phyloP scores from a whole-genome alignment of 345 rosid species.

The Dipteronia dyeriana region DNA sequence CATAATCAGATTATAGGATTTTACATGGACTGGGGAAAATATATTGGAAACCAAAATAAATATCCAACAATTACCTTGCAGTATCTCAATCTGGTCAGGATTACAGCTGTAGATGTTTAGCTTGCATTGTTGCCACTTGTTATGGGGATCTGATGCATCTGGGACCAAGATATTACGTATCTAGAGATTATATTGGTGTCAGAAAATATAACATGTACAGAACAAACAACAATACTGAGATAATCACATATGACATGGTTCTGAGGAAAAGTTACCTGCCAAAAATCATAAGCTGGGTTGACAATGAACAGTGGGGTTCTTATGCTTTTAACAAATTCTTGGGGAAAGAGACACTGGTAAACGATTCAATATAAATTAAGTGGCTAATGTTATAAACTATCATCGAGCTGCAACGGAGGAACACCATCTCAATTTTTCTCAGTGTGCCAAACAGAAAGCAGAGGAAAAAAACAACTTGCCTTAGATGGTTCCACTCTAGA shows the following conservation, averaged over 20 bases:
- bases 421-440: constrained; percentile 5
- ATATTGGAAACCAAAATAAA: not conserved
- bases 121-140: constrained; percentile 69
- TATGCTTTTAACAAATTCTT: constrained; percentile 53
- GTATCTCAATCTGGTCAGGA: constrained; percentile 50
- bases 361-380: constrained; percentile 14
- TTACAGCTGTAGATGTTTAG: constrained; percentile 58
- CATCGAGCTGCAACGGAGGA: constrained; percentile 3
- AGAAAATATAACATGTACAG: constrained; percentile 18
- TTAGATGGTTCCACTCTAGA: constrained; percentile 44
- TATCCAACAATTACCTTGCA: constrained; percentile 55
- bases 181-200: constrained; percentile 41
- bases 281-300: constrained; percentile 85
- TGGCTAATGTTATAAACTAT: not conserved
- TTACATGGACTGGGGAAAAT: constrained; percentile 2
- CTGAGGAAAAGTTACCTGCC: constrained; percentile 69
- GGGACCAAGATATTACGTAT: constrained; percentile 75
- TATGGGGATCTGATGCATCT: constrained; percentile 48
- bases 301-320: constrained; percentile 75
- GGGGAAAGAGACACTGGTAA: constrained; percentile 73
- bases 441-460: constrained; percentile 3
- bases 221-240: constrained; percentile 14
- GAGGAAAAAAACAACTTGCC: constrained; percentile 34
- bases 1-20: not conserved
- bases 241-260: constrained; percentile 10